Evolutionary conservation across 352 stramenopile genomes (phyloP), one percentile per base, ranked within the genome.

Genomic region (Phytopythium litorale): DNA sequence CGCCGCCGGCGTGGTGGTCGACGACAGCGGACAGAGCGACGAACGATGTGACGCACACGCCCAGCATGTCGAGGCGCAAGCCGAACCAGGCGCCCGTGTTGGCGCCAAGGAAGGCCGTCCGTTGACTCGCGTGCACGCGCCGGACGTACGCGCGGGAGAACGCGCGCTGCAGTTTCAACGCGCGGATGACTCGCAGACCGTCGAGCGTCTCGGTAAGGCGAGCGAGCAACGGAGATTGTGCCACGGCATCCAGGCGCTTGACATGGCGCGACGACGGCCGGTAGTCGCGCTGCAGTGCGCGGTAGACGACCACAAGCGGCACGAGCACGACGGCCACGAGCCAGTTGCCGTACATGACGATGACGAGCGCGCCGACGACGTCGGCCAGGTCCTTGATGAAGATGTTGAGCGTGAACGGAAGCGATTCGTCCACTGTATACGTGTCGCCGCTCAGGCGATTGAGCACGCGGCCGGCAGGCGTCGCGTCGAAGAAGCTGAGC

Each of bases 321-420:
- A 94, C 32, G 0, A 97, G 70, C 15, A 97, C 59, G 13, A 91
- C 33, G 16, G 92, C 42, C 37, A 97, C 81, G 19, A 89, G 76
- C 35, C 73, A 75, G 60, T 92, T 96, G 16, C 81, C 81, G 49
- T 89, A 91, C 19, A 90, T 85, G 12, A 97, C 75, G 45, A 97
- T 89, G 0, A 70, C 75, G 32, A 95, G 77, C 3, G 86, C 76
- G 0, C 87, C 89, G 5, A 80, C 25, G 7, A 97, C 72, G 13
- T 91, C 84, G 1, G 84, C 76, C 15, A 81, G 64, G 64, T 97
- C 87, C 40, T 89, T 91, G 15, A 97, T 64, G 52, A 94, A 93
- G 40, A 96, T 84, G 60, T 97, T 97, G 54, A 97, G 72, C 48
- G 88, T 87, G 54, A 97, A 97, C 8, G 91, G 89, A 16, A 97